Conservation (phyloP, 2,329 filamentous ascomycete genomes). For the Hymenoscyphus infarciens region DNA sequence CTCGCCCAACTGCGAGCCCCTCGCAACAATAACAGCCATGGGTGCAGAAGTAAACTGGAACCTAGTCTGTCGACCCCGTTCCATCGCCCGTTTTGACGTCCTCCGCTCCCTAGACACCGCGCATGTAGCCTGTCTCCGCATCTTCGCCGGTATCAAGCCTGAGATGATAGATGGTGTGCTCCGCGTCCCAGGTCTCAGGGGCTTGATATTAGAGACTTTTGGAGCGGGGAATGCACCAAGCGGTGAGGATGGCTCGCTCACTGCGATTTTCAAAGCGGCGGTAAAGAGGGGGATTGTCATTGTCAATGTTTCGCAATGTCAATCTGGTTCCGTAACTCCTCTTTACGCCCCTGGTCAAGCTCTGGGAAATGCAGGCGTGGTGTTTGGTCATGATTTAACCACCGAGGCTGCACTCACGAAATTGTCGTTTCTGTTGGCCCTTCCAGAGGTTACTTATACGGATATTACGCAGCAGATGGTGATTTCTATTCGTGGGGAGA, state of each 20-base stretch:
- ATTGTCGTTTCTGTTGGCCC: constrained; percentile 49
- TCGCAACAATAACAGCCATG: constrained; percentile 59
- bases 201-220: constrained; percentile 68
- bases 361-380: constrained; percentile 63
- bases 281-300: constrained; percentile 66
- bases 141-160: constrained; percentile 70
- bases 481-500: constrained; percentile 59
- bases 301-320: constrained; percentile 66
- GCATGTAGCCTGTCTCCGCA: constrained; percentile 66
- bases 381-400: constrained; percentile 66
- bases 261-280: constrained; percentile 56
- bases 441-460: constrained; percentile 52
- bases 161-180: constrained; percentile 68
- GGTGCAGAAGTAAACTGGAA: constrained; percentile 63
- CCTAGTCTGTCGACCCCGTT: constrained; percentile 54
- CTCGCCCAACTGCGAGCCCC: constrained; percentile 61
- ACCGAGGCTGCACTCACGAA: constrained; percentile 48
- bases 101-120: constrained; percentile 60
- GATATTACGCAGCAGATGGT: constrained; percentile 62
- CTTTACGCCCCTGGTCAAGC: constrained; percentile 58
- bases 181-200: constrained; percentile 57
- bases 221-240: constrained; percentile 68
- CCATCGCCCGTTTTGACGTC: constrained; percentile 56
- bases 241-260: constrained; percentile 58
- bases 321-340: constrained; percentile 52